Evolutionary conservation across 305 asterid species (phyloP), one percentile per base, ranked within the genome.

Genomic region (Fraxinus paxiana): DNA sequence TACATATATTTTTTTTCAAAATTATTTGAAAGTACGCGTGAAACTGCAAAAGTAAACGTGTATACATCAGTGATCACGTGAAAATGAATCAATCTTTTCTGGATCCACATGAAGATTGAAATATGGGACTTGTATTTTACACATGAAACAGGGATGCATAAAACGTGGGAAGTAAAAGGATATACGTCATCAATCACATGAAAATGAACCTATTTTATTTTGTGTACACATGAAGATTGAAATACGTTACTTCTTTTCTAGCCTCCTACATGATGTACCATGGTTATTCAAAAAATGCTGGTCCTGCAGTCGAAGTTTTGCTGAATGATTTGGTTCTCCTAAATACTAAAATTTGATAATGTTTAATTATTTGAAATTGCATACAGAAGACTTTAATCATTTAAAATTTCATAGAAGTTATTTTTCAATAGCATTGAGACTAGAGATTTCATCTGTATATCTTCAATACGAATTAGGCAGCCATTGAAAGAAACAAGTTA

Each of bases 61-160:
- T 75, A 73, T 81, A 69, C 69, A 43, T 77, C 18, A 63, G 59
- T 33, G 65, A 79, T 78, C 24, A 43, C 38, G 70, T 78, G 80
- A 74, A 69, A 41, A 69, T 69, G 75, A 28, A 69, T 31, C 75
- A 10, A 43, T 77, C 33, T 26, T 80, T 70, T 69, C 41, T 46
- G 35, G 12, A 67, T 70, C 17, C 76, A 73, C 48, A 69, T 59
- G 24, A 33, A 28, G 18, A 4, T 34, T 17, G 24, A 72, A 31
- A 18, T 38, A 6, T 34, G 41, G 22, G 17, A 77, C 67, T 26
- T 15, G 24, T 48, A 12, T 22, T 26, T 38, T 75, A 26, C 69
- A 12, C 67, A 20, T 7, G 43, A 15, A 69, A 69, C 41, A 15
- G 24, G 41, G 75, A 13, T 69, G 75, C 43, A 69, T n/a, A 69